phyloP scores from a whole-genome alignment of 768 basidiomycete species.

The Chalciporus sphaerocephalus region DNA sequence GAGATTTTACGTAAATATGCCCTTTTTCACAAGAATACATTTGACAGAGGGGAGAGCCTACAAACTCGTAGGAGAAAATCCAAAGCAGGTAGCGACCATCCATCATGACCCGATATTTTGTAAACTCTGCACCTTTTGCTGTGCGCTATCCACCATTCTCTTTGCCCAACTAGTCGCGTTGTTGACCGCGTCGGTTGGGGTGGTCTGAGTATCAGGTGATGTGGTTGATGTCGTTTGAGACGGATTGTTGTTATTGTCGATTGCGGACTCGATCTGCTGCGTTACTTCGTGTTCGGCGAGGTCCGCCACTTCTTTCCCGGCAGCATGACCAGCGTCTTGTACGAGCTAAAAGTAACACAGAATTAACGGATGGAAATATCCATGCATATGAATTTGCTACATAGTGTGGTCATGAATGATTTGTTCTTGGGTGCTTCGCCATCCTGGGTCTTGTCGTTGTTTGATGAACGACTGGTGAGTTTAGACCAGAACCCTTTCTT shows the following conservation, averaged over 20 bases:
- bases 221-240: conserved; percentile 1
- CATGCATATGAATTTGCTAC: neutral
- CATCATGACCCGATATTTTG: conserved; percentile 2
- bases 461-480: conserved; percentile 2
- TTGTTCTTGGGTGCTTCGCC: conserved; percentile 2
- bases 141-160: conserved; percentile 6
- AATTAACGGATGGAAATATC: neutral
- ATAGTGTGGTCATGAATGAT: conserved; percentile 11
- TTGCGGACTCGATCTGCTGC: conserved; percentile 3
- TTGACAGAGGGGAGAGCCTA: too few relatives aligned
- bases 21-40: too few relatives aligned
- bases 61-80: neutral
- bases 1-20: too few relatives aligned
- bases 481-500: conserved; percentile 18
- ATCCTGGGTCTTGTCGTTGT: neutral
- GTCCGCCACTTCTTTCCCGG: conserved; percentile 1
- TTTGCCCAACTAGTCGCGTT: conserved; percentile 17
- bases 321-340: conserved; percentile 4
- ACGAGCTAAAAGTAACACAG: conserved; percentile 1
- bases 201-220: neutral
- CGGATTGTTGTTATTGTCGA: neutral
- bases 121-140: conserved; percentile 14
- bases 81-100: neutral
- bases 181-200: neutral
- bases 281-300: conserved; percentile 9